Base-by-base conservation (phyloP, 441 rosid genomes). In the Mallotus japonicus region DNA sequence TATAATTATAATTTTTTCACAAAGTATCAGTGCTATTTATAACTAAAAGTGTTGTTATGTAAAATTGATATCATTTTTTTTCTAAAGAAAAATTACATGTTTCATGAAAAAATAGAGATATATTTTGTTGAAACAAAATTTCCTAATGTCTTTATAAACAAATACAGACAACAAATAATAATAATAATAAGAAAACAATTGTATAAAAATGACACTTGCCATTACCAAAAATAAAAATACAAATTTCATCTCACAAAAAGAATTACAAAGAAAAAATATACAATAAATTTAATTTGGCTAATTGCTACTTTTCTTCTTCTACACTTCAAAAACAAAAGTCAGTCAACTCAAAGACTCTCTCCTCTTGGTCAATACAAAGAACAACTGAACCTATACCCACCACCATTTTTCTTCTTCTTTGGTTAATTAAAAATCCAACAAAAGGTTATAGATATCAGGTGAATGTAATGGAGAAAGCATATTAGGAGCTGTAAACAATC, bases 391-490 rank as follows among this genome's bases (percentile, higher is more conserved):
- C 19, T 24, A 59, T 49, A 6, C 16, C 61, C 71, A 17, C 50
- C 67, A n/a, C 16, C 60, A 3, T 19, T 13, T 20, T 16, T n/a
- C 5, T 51, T 65, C 8, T 14, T 49, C 32, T 16, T 15, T 5
- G 11, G 8, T 42, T 37, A 49, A 2, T 44, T 49, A 63, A 17
- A n/a, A 44, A 17, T 89, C 87, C 88, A 84, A 80, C 37, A 90
- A 60, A 47, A 83, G 79, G 66, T 78, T 49, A 59, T 79, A 86
- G 74, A 84, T 9, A 74, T 87, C 92, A n/a, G 88, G 86, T 19
- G 89, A 85, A 6, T 77, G 76, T 20, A 84, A 79, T 1, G 96
- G 90, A 74, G 88, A 84, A 37, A 77, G 68, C 13, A 80, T 37
- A 20, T 50, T 60, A 42, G 79, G 62, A 70, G 74, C 77, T 3